Conservation (phyloP, 2,329 filamentous ascomycete genomes). For the Proliferodiscus dingleyae region DNA sequence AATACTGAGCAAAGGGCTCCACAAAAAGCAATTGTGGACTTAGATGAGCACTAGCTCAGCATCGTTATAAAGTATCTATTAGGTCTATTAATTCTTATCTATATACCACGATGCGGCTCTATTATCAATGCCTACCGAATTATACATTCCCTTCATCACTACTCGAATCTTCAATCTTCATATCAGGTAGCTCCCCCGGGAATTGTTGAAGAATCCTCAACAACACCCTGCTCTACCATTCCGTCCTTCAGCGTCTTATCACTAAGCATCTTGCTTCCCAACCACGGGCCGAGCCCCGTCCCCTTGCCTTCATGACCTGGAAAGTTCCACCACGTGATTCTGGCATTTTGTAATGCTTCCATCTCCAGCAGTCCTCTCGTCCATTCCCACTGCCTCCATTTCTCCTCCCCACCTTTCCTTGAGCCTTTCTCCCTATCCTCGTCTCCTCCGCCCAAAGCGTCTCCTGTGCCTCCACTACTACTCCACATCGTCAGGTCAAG, state of each 20-base stretch:
- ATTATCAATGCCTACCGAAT: too few species aligned
- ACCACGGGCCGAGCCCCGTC: slow-evolving; percentile 15
- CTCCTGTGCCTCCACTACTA: not conserved
- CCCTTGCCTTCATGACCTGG: not conserved
- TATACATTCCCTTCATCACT: too few species aligned
- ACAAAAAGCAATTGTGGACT: too few species aligned
- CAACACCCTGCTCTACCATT: slow-evolving; percentile 22
- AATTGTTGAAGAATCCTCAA: slow-evolving; percentile 13
- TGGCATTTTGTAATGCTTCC: slow-evolving; percentile 12
- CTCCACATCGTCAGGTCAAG: slow-evolving; percentile 27
- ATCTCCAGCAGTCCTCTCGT: slow-evolving; percentile 15
- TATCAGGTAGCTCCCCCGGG: not conserved
- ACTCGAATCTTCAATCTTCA: not conserved
- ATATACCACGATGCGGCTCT: too few species aligned
- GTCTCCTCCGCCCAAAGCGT: not conserved
- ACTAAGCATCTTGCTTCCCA: slow-evolving; percentile 23
- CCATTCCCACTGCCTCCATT: slow-evolving; percentile 22
- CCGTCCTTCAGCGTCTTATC: slow-evolving; percentile 21
- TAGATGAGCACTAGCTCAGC: not conserved
- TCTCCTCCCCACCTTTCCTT: slow-evolving; percentile 1
- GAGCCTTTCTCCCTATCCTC: not conserved
- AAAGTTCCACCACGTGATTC: slow-evolving; percentile 25
- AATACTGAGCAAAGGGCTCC: too few species aligned
- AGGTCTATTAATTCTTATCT: too few species aligned
- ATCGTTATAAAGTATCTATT: not conserved